Base-by-base conservation (phyloP, 1,284 basidiomycete genomes). In the Neolentinus lepideus region DNA sequence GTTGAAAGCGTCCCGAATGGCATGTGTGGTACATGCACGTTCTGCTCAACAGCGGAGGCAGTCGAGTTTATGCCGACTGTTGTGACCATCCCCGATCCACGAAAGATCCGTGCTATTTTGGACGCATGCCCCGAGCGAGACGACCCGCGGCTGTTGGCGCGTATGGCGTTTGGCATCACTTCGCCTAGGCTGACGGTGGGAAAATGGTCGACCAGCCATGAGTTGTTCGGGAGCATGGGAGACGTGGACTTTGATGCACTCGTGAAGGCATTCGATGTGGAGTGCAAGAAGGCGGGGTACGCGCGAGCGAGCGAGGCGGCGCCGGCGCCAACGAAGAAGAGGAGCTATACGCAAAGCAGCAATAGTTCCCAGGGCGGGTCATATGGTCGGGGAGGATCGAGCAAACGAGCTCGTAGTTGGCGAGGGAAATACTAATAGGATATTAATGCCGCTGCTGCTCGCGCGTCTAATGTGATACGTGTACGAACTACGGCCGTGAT, bases 111-210 rank as follows among this genome's bases (percentile, higher is more conserved):
- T 33, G 67, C 67, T n/a, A 75, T 80, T 54, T 67, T 79, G 22
- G 58, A 60, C 22, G 72, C 70, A 11, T 79, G 76, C 58, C 71
- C 68, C 33, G 76, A 75, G 51, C 74, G 78, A 33, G 77, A 80
- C 60, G 78, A 80, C 57, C 73, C 76, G 14, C 75, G 76, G 10
- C 66, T 77, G 29, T 66, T 79, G 12, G 75, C 77, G 3, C 73
- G 77, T 14, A 72, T 79, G 67, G 77, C 77, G 1, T 78, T 79
- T 56, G 77, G 77, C 1, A 71, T 79, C 56, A 71, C 72, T 0
- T 76, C 75, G 3, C 77, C 77, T 1, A 69, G 77, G 0, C 63
- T 79, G 35, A 75, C 75, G 3, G 66, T 65, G 14, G 61, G 67
- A 48, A 76, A 74, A 58, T 71, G 73, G 66, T 71, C 70, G 12